Evolutionary conservation across 257 asterid species (phyloP), one percentile per base, ranked within the genome.

Genomic region (Solanum okadae): DNA sequence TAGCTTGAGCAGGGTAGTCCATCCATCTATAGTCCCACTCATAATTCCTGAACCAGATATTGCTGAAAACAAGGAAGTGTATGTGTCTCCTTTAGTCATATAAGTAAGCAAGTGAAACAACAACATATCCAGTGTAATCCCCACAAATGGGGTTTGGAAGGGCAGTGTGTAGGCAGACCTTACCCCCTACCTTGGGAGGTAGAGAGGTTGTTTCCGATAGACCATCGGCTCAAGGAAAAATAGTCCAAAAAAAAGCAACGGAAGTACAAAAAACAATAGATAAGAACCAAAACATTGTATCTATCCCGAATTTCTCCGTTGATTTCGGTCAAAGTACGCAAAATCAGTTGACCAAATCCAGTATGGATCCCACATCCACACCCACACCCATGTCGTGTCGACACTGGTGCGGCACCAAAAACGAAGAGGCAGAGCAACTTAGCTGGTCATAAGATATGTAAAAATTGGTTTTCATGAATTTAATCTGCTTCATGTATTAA

Each of bases 21-120:
- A 96, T 96, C 98, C 96, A 94, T 94, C 98, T 93, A 86, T 96
- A 96, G 90, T 96, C 99, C 98, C 98, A 96, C 56, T 95, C 98
- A 71, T 89, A 94, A 86, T 94, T 94, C 90, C 95, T 93, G 86
- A 37, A 89, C 52, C 92, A 92, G 67, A 34, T 87, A 85, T 90
- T 79, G 88, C 99, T 96, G 93, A 88, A 49, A 49, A 37, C 81
- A 78, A 86, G 38, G 85, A 5, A 88, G 37, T 10, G 35, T 52
- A 76, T 29, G 72, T 42, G 38, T 38, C 68, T 35, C 3, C 33
- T 6, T 27, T 15, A 61, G 84, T 18, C 71, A 9, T 78, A 68
- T 23, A 65, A 79, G 23, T 8, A 86, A 31, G 68, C 77, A 44
- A 86, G 67, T 34, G 38, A 4, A 70, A 70, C 33, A 65, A 65